Percentiles rank a stretch among this genome's conserved stretches.
Conservation (phyloP, 108 stramenopile genomes). For the Nannochloropsis granulata region DNA sequence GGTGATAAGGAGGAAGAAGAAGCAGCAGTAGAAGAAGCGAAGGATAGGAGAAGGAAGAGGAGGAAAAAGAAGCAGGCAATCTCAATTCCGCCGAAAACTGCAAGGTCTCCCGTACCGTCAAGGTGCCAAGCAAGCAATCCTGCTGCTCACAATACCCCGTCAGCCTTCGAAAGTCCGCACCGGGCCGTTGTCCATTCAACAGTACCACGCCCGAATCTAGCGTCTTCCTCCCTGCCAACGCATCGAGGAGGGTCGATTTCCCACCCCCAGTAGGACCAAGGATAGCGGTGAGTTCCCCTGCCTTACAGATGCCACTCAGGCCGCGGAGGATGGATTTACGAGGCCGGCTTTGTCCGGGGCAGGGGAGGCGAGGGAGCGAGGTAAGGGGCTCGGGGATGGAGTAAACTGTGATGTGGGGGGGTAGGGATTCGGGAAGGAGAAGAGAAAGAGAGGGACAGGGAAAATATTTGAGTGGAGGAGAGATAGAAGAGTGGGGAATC, state of each 20-base stretch:
- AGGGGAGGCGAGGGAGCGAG: background rate
- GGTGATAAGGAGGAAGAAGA: background rate
- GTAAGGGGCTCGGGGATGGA: background rate
- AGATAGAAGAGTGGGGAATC: no score
- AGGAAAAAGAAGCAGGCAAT: background rate
- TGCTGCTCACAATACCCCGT: background rate
- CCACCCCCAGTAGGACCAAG: slow-evolving; percentile 5
- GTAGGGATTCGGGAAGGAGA: background rate
- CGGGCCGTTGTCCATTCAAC: background rate
- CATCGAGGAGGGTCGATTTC: slow-evolving; percentile 8
- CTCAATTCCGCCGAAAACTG: background rate
- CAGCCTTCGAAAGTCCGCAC: background rate
- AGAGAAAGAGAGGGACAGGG: no score
- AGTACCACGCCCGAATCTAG: background rate
- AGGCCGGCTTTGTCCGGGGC: background rate
- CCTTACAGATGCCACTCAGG: background rate
- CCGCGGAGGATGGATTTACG: slow-evolving; percentile 1
- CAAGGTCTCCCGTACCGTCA: background rate
- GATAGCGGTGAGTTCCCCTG: slow-evolving; percentile 9
- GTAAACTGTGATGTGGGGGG: background rate
- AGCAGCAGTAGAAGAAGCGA: no score
- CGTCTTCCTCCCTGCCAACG: slow-evolving; percentile 1
- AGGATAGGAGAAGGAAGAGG: no score
- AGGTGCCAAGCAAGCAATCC: background rate
- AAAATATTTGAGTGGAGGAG: no score